A percentile compares a stretch with the other conserved stretches of the same genome.
These are phyloP conservation scores for Cruciata laevipes DNA, from an alignment of 257 asterid genomes.

Conservation along the genomic window DNA sequence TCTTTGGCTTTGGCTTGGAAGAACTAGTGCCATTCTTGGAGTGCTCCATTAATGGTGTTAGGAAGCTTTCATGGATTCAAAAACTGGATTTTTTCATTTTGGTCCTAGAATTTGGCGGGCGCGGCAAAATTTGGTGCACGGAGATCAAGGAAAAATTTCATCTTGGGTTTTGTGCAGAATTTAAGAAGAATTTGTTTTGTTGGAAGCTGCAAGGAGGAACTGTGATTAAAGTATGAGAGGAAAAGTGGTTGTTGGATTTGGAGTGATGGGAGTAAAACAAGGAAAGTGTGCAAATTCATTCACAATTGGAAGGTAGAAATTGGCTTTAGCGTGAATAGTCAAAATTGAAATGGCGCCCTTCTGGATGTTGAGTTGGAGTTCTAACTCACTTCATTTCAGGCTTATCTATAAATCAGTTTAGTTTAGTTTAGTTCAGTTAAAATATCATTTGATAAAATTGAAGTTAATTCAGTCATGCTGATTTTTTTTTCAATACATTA, in stretches of 20 bases:
- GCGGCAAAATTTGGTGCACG: slow-evolving; percentile 27
- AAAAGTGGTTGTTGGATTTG: slow-evolving; percentile 12
- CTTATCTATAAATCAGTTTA: no score
- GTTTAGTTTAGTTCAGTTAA: no score
- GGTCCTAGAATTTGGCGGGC: slow-evolving; percentile 2
- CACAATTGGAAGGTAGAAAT: background rate
- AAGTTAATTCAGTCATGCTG: no score
- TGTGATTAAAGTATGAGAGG: background rate
- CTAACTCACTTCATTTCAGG: no score
- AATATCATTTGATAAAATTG: no score
- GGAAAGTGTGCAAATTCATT: slow-evolving; percentile 8
- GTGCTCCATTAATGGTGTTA: slow-evolving; percentile 26
- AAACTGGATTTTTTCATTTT: background rate
- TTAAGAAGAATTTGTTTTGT: background rate
- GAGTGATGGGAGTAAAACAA: slow-evolving; percentile 2
- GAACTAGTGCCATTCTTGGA: slow-evolving; percentile 6
- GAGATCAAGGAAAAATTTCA: slow-evolving; percentile 7
- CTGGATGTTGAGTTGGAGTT: no score
- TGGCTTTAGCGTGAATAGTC: background rate
- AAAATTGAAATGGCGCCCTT: background rate
- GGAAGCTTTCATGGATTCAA: slow-evolving; percentile 12
- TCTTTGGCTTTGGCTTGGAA: background rate
- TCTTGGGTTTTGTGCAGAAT: slow-evolving; percentile 7
- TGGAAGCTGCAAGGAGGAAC: slow-evolving; percentile 3
- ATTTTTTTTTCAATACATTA: no score